Base-by-base conservation (phyloP, 176 grass and related monocot species). In the Tillandsia leiboldiana region DNA sequence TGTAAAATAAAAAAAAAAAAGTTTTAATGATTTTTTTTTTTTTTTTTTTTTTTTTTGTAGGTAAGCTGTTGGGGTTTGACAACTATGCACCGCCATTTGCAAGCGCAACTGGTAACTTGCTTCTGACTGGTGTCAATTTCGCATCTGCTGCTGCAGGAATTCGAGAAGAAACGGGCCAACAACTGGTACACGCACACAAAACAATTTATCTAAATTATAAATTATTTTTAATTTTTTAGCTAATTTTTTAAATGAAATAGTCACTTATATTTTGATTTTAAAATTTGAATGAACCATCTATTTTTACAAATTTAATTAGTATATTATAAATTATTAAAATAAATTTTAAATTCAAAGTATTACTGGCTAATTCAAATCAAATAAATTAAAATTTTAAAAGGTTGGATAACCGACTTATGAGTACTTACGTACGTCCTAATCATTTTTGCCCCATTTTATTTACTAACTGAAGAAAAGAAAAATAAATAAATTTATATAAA, bases 141-240 rank as follows among this genome's bases (percentile, higher is more conserved):
- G 89, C 93, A 9, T 97, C 93, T 8, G 93, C 89, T 0, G 93
- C 93, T 15, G 93, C 93, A 11, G 93, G 93, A 52, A 97, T 92
- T 69, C 70, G 89, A 26, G 84, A 90, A 13, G 93, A 97, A 77
- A 97, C 93, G 2, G 89, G 89, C 2, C 89, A 80, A 51, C 93
- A 97, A 63, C 72, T 97, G 83, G 93, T 85, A 75, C n/a, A 5
- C 3, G 7, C 4, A 42, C 33, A 42, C 7, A 24, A 24, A 29
- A 3, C 1, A 29, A 29, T 29, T 29, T 29, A 29, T 3, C 28
- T 29, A 29, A 3, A 29, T 29, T 29, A 29, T 29, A 3, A 3
- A 29, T 29, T 3, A 29, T 29, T 2, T 29, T 29, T 2, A 29
- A 29, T 29, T 3, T 2, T 2, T 3, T 29, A 3, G 28, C 28